phyloP scores from a whole-genome alignment of 352 stramenopile species.

The Globisporangium yorkense region DNA sequence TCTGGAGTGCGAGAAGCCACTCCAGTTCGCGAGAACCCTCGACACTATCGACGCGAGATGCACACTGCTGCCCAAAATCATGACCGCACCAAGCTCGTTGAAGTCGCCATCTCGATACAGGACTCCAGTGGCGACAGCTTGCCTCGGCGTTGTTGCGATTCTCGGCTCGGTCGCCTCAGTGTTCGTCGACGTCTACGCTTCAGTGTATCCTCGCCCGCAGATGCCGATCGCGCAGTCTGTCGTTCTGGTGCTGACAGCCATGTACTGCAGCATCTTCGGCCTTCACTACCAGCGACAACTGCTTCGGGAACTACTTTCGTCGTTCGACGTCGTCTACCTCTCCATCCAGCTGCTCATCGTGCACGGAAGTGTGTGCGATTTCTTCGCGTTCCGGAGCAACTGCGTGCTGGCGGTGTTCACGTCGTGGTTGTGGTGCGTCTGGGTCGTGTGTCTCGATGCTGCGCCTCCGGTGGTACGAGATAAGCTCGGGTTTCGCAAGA shows the following conservation, averaged over 20 bases:
- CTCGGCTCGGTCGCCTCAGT: neutral
- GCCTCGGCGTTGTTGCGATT: neutral
- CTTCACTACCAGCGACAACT: slow-evolving; percentile 8
- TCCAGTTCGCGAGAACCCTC: slow-evolving; percentile 7
- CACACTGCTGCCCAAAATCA: neutral
- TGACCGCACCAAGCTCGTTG: too few species aligned
- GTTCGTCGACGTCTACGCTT: neutral
- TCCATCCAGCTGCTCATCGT: slow-evolving; percentile 16
- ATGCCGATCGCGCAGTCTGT: neutral
- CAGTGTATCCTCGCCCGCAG: neutral
- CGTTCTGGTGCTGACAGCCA: neutral
- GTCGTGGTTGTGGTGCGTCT: slow-evolving; percentile 17
- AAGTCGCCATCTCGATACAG: too few species aligned
- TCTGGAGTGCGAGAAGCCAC: slow-evolving; percentile 1
- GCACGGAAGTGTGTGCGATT: slow-evolving; percentile 14
- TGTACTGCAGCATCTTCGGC: neutral
- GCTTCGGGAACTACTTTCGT: slow-evolving; percentile 3
- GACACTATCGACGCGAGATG: neutral
- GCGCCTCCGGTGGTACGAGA: slow-evolving; percentile 12
- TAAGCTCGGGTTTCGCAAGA: slow-evolving; percentile 5
- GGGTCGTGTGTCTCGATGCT: slow-evolving; percentile 17
- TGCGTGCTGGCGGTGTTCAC: neutral
- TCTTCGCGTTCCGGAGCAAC: slow-evolving; percentile 7
- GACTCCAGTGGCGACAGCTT: neutral
- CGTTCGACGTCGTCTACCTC: slow-evolving; percentile 28